Evolutionary conservation across 1,139 yeast genomes (phyloP).

Genomic region (Suhomyces bokatorum): DNA sequence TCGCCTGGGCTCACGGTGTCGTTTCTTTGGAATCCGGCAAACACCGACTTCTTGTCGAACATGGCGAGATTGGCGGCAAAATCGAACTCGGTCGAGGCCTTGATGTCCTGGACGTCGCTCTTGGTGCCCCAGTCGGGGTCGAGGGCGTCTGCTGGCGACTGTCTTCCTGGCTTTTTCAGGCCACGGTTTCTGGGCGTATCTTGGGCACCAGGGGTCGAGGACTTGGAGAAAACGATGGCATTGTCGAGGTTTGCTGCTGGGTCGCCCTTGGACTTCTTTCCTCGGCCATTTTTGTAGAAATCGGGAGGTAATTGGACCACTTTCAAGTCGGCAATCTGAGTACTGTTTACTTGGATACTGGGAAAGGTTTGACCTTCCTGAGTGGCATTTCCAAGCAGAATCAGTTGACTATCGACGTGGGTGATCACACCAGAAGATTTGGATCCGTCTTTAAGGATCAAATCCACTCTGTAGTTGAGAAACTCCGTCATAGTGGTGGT

Average conservation of each 20-base stretch:
- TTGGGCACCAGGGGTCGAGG: slow-evolving; percentile 10
- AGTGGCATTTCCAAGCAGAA: slow-evolving; percentile 38
- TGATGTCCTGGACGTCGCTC: slow-evolving; percentile 47
- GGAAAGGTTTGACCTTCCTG: slow-evolving; percentile 21
- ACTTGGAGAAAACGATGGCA: slow-evolving; percentile 29
- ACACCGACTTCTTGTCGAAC: slow-evolving; percentile 80
- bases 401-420: slow-evolving; percentile 41
- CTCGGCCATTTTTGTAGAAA: slow-evolving; percentile 21
- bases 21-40: slow-evolving; percentile 68
- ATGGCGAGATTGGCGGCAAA: slow-evolving; percentile 79
- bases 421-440: slow-evolving; percentile 48
- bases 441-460: slow-evolving; percentile 48
- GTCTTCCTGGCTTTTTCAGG: slow-evolving; percentile 5
- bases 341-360: slow-evolving; percentile 31
- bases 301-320: slow-evolving; percentile 51
- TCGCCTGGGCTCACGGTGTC: slow-evolving; percentile 63
- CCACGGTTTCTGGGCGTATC: slow-evolving; percentile 1
- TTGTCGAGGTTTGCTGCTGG: slow-evolving; percentile 22
- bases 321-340: slow-evolving; percentile 47
- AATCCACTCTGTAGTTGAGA: slow-evolving; percentile 54
- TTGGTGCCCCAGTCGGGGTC: slow-evolving; percentile 52
- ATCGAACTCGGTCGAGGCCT: slow-evolving; percentile 71
- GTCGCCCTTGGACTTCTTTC: slow-evolving; percentile 17
- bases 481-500: slow-evolving; percentile 34
- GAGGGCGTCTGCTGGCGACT: slow-evolving; percentile 12